A percentile compares a stretch with the other conserved stretches of the same genome.
Conservation (phyloP, 2,329 filamentous ascomycete genomes). For the Fusarium nodosum region DNA sequence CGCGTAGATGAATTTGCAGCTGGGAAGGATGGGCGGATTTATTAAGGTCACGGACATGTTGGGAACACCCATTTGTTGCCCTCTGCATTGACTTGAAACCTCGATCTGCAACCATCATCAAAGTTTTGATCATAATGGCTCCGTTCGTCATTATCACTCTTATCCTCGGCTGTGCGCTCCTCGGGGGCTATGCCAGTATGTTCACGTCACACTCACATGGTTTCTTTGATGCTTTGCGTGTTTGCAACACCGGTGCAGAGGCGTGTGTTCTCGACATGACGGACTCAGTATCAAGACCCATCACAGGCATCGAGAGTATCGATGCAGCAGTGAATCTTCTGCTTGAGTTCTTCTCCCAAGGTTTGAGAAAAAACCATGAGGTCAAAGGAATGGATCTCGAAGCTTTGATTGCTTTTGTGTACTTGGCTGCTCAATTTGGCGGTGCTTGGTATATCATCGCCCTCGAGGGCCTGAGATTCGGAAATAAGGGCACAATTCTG, state of each 20-base stretch:
- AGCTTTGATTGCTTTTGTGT: conserved; percentile 35
- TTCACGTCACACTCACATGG: conserved; percentile 34
- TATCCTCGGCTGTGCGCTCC: conserved; percentile 32
- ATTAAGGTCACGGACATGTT: background rate
- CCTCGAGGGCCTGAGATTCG: conserved; percentile 35
- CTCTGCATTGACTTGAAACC: background rate
- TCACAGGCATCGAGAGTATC: conserved; percentile 4
- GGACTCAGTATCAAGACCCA: background rate
- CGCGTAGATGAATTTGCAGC: background rate
- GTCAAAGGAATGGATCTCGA: conserved; percentile 21
- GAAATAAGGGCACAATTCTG: conserved; percentile 27
- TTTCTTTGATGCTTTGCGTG: conserved; percentile 34
- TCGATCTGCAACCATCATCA: background rate
- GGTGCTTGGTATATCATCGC: conserved; percentile 43
- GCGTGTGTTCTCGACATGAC: conserved; percentile 32
- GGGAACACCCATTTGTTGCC: background rate
- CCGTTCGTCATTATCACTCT: conserved; percentile 4
- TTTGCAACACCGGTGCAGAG: conserved; percentile 8
- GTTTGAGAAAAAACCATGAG: conserved; percentile 12
- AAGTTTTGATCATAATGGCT: conserved; percentile 3
- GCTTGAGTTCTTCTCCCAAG: conserved; percentile 42
- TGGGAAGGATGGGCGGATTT: background rate
- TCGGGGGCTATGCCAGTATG: conserved; percentile 42
- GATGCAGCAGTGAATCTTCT: conserved; percentile 29
- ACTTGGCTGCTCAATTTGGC: conserved; percentile 43